Base-by-base conservation (phyloP, 2,329 filamentous ascomycete genomes). In the Colletotrichum agaves region DNA sequence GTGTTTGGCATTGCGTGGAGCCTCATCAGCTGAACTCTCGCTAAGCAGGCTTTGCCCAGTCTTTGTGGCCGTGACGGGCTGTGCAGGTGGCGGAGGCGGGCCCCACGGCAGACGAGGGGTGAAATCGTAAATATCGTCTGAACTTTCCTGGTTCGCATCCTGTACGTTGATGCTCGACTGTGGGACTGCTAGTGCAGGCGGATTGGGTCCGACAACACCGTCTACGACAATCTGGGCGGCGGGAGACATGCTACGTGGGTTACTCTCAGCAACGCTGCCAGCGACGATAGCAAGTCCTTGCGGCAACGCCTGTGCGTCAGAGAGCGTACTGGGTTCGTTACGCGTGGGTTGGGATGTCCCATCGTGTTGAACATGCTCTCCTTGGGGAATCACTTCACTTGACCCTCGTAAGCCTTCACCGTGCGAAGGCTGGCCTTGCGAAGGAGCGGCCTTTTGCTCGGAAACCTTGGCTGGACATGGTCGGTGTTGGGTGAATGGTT, bases 121-220 rank as follows among this genome's bases (percentile, higher is more conserved):
- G 4, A 76, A 75, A 56, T 78, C 75, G 62, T 78, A 77, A 13
- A 78, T 73, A 61, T 78, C 75, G 3, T 77, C 73, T 23, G 73
- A 71, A 6, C 67, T 69, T 4, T 71, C 72, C 33, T 67, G 62
- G 58, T 73, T 72, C 15, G 70, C 65, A 27, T 67, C 69, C 19
- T 69, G 67, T 3, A 72, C 65, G 31, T 73, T 71, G 13, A 71
- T 63, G 31, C 52, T 66, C 43, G 69, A 63, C n/a, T 53, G 41
- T 21, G 56, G 19, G 17, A 33, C 46, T 35, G 35, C 37, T 47
- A 21, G 21, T 35, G 61, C 39, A 37, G 55, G 11, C 19, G 62
- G 69, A 49, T 49, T 61, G 7, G 55, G 33, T 12, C 35, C 46
- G 11, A 56, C 12, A 39, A 13, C 60, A 10, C 58, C 58, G 52